Evolutionary conservation across 139 green algal genomes (phyloP).

Genomic region (Chlamydomonas sphaeroides): DNA sequence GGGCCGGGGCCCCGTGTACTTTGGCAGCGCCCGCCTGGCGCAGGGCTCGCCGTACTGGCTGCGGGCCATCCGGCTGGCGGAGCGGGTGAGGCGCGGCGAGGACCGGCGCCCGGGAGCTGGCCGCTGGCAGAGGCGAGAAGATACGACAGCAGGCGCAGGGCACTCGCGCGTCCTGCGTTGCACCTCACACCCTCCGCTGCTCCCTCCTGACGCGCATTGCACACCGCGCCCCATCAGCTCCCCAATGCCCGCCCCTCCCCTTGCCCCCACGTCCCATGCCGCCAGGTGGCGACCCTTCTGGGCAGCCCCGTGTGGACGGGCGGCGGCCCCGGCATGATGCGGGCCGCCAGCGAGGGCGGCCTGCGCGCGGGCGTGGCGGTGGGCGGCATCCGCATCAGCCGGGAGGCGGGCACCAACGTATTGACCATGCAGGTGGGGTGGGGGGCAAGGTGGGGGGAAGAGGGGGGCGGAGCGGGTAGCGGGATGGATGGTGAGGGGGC

Average conservation of each 20-base stretch:
- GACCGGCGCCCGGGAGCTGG: no score
- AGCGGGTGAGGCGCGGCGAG: conserved; percentile 27
- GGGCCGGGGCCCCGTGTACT: conserved; percentile 76
- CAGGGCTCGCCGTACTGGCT: conserved; percentile 54
- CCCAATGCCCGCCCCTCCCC: not conserved
- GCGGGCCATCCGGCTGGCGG: conserved; percentile 24
- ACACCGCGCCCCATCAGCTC: not conserved
- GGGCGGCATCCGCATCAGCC: conserved; percentile 72
- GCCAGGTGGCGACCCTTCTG: conserved; percentile 65
- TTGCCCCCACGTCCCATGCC: not conserved
- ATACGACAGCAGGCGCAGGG: no score
- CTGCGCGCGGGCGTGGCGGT: conserved; percentile 60
- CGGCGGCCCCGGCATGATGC: conserved; percentile 80
- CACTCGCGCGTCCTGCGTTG: no score
- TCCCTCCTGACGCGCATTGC: no score
- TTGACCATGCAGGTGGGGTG: conserved; percentile 22
- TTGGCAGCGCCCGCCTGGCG: conserved; percentile 68
- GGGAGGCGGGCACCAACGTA: conserved; percentile 67
- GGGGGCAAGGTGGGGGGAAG: not conserved
- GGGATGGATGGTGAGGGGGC: no score
- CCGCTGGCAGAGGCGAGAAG: no score
- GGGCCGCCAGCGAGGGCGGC: conserved; percentile 61
- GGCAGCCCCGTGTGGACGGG: conserved; percentile 72
- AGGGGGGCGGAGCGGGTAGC: conserved; percentile 21
- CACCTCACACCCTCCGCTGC: no score